Evolutionary conservation across 768 basidiomycete genomes (phyloP).

Genomic region (Lanmaoa pseudosensibilis): DNA sequence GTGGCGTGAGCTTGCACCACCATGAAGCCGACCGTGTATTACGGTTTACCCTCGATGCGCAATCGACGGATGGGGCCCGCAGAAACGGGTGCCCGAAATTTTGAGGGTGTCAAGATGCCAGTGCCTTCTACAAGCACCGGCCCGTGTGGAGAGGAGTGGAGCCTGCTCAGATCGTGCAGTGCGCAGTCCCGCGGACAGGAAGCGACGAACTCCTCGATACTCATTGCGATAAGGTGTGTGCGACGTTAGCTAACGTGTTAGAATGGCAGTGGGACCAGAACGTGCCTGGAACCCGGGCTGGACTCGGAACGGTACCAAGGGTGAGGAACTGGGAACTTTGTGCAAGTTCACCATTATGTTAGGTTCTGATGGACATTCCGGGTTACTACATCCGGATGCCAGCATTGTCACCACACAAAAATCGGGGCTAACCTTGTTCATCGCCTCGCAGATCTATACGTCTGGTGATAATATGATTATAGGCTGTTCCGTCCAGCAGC

Average conservation of each 20-base stretch:
- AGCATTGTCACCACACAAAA: slow-evolving; percentile 3
- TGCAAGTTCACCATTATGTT: not conserved
- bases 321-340: not conserved
- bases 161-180: not conserved
- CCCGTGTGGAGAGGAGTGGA: not conserved
- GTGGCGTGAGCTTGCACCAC: not conserved
- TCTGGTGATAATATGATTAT: not conserved
- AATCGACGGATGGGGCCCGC: slow-evolving; percentile 1
- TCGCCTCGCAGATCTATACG: slow-evolving; percentile 7
- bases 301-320: not conserved
- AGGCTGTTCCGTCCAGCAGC: not conserved
- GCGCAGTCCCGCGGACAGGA: too few relatives aligned
- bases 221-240: not conserved
- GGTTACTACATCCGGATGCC: slow-evolving; percentile 12
- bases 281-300: not conserved
- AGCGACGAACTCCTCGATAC: not conserved
- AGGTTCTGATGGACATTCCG: slow-evolving; percentile 10
- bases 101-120: not conserved
- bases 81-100: not conserved
- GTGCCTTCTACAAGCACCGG: not conserved
- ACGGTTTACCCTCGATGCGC: not conserved
- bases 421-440: slow-evolving; percentile 1
- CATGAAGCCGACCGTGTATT: not conserved
- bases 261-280: not conserved
- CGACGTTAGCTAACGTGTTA: not conserved